Conservation (phyloP, 495 filamentous ascomycete species). For the Podospora sp. region DNA sequence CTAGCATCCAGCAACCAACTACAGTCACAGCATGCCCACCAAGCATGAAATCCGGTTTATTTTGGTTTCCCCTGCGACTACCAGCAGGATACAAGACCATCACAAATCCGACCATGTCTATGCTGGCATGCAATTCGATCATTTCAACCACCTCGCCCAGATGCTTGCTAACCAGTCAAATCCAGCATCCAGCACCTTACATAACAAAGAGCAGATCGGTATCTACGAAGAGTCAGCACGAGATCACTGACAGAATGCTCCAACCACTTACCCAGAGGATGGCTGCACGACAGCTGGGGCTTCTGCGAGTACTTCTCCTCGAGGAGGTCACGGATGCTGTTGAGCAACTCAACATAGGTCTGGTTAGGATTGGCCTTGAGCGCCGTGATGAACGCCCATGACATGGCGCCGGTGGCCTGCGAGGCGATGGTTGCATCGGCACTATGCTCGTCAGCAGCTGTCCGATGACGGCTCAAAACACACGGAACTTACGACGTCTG, state of each 20-base stretch:
- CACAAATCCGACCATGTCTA: too few relatives aligned
- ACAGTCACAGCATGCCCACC: too few relatives aligned
- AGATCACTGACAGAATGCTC: constrained; percentile 5
- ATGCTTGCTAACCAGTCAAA: background rate
- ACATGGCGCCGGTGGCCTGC: constrained; percentile 96
- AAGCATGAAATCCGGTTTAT: too few relatives aligned
- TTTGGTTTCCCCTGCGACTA: too few relatives aligned
- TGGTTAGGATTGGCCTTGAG: constrained; percentile 93
- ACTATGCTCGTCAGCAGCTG: constrained; percentile 35
- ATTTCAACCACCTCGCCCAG: background rate
- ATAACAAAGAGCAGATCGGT: constrained; percentile 52
- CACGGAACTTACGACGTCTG: constrained; percentile 77
- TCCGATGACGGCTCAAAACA: background rate
- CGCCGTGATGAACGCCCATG: constrained; percentile 88
- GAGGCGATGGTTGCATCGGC: constrained; percentile 67
- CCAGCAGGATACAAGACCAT: too few relatives aligned
- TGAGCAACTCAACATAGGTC: constrained; percentile 92
- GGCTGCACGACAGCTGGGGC: constrained; percentile 94
- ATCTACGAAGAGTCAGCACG: constrained; percentile 31
- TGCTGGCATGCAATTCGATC: background rate
- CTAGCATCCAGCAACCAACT: too few relatives aligned
- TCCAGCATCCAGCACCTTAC: constrained; percentile 31
- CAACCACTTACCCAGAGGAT: constrained; percentile 77
- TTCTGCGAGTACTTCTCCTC: constrained; percentile 88
- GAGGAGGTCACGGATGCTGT: constrained; percentile 89